Conservation (phyloP, 73 alveolate genomes). For the Symbiodinium natans region DNA sequence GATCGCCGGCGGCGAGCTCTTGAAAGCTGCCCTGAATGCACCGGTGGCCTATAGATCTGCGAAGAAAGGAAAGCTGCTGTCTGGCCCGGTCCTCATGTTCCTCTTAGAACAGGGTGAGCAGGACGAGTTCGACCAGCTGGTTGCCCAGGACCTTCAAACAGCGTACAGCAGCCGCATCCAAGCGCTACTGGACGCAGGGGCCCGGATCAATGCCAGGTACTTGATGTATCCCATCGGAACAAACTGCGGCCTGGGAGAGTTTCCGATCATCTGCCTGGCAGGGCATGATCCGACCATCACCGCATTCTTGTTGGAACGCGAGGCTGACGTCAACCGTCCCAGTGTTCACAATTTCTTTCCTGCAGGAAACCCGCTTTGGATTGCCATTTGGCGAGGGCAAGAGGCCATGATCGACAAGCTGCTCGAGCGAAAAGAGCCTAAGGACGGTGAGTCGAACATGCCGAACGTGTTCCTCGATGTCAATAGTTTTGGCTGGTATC, state of each 20-base stretch:
- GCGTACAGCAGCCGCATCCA: background rate
- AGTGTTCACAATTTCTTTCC: background rate
- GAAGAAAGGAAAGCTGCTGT: background rate
- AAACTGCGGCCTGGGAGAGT: background rate
- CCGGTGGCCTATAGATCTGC: background rate
- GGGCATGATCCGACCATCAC: background rate
- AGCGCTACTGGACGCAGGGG: background rate
- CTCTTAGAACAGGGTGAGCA: background rate
- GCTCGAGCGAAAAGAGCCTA: background rate
- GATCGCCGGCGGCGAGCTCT: background rate
- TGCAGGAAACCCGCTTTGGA: background rate
- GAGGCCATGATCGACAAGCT: background rate
- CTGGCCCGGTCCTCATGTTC: background rate
- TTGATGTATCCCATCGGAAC: background rate
- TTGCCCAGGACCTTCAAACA: background rate
- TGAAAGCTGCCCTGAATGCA: background rate
- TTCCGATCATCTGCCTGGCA: background rate
- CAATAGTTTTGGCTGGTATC: background rate
- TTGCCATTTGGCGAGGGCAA: background rate
- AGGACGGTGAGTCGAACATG: background rate
- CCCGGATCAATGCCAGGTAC: background rate
- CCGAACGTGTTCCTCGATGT: background rate
- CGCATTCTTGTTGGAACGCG: background rate
- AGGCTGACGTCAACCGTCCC: background rate
- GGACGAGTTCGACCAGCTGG: background rate